Percentiles rank a stretch among this genome's conserved stretches.
phyloP scores from a whole-genome alignment of 495 filamentous ascomycete genomes.

The Aspergillus cavernicola region DNA sequence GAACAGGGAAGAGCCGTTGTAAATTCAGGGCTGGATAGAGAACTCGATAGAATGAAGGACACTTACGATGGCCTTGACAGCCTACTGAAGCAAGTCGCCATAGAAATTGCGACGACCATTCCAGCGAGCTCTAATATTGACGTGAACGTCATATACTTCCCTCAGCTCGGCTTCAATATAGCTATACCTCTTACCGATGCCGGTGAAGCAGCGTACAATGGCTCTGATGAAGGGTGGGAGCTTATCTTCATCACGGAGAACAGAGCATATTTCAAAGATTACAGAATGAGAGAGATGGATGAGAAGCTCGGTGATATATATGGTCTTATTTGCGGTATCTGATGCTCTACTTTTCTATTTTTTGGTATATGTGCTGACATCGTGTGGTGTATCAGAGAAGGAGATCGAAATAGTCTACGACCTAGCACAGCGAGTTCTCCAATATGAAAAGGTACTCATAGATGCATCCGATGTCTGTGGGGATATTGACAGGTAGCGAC shows the following conservation, averaged over 20 bases:
- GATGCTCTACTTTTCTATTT: background rate
- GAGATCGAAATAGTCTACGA: slow-evolving; percentile 88
- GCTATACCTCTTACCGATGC: slow-evolving; percentile 62
- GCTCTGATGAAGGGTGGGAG: slow-evolving; percentile 65
- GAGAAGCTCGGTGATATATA: slow-evolving; percentile 80
- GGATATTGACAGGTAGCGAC: slow-evolving; percentile 68
- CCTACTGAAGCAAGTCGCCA: slow-evolving; percentile 65
- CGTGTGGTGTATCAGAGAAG: slow-evolving; percentile 54
- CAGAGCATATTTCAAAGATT: slow-evolving; percentile 82
- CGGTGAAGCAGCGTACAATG: slow-evolving; percentile 63
- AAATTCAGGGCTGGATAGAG: slow-evolving; percentile 63
- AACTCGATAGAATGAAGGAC: slow-evolving; percentile 74
- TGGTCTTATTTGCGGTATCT: slow-evolving; percentile 71
- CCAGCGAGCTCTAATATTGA: slow-evolving; percentile 58
- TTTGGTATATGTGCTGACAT: background rate
- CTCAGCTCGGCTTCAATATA: slow-evolving; percentile 86
- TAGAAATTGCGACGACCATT: slow-evolving; percentile 55
- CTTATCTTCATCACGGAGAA: slow-evolving; percentile 71
- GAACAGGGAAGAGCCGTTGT: slow-evolving; percentile 73
- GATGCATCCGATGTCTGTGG: slow-evolving; percentile 72
- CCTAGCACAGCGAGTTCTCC: slow-evolving; percentile 67
- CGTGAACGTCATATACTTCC: slow-evolving; percentile 82
- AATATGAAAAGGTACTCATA: slow-evolving; percentile 64
- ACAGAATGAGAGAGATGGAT: slow-evolving; percentile 80
- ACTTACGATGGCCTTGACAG: slow-evolving; percentile 72